Evolutionary conservation across 2,329 filamentous ascomycete species (phyloP), one percentile per base, ranked within the genome.

Genomic region (Fusarium lyarnte): DNA sequence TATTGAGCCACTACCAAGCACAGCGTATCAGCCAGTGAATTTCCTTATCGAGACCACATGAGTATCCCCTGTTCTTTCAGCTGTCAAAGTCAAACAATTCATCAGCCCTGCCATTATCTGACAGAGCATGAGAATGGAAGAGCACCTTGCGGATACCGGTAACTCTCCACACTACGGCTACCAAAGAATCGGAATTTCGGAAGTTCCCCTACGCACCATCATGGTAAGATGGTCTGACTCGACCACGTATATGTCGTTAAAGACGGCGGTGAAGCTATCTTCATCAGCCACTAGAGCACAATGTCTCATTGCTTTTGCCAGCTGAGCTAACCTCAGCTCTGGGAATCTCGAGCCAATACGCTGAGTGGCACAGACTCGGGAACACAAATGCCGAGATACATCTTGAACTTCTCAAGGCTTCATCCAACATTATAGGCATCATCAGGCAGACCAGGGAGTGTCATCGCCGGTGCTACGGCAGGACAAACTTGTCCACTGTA

Each of bases 31-130:
- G 29, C 70, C 70, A 68, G 70, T 73, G 41, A 42, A 14, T 53
- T 31, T 51, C 35, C 43, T 51, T 42, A 27, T 27, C 42, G 45
- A 58, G 31, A 23, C 55, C 70, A 73, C 61, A 72, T 70, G 69
- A 70, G 52, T 43, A 33, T 38, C n/a, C 61, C 55, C 47, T 46
- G 33, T n/a, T 57, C 33, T 57, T 66, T 67, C 41, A 66, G 45
- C 70, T 66, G 66, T 52, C 41, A 49, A 49, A 49, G 9, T 17
- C 42, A 58, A 19, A 38, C 38, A 41, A n/a, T 43, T 29, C 29
- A 31, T 46, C 41, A 63, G 43, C 61, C 57, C 46, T 72, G 39
- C 53, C 29, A 54, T 54, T 35, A 42, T 45, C 52, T 38, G 49
- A 47, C 31, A 65, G 52, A 36, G 25, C 36, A 42, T 36, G n/a